Conservation (phyloP, 768 basidiomycete genomes). For the Leccinum fibrillosum region DNA sequence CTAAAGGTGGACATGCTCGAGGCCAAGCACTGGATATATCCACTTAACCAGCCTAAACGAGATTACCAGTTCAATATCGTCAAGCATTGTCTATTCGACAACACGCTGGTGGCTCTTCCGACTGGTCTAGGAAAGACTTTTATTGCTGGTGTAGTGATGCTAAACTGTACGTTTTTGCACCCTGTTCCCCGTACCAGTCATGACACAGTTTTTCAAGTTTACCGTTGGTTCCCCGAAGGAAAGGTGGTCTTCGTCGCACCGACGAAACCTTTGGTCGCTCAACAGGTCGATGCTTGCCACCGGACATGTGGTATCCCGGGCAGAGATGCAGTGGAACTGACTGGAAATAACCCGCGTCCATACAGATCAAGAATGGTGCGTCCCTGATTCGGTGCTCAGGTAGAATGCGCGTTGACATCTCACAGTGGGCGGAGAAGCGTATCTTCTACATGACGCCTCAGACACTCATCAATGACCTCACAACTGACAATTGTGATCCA, state of each 20-base stretch:
- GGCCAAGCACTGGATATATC: slow-evolving; percentile 86
- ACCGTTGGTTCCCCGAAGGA: slow-evolving; percentile 89
- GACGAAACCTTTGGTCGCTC: slow-evolving; percentile 92
- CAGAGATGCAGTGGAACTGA: slow-evolving; percentile 80
- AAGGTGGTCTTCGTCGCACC: slow-evolving; percentile 95
- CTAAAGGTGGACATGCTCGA: slow-evolving; percentile 73
- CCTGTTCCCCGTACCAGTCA: not conserved
- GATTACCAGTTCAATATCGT: slow-evolving; percentile 96
- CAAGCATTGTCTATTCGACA: slow-evolving; percentile 80
- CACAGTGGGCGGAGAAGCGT: slow-evolving; percentile 76
- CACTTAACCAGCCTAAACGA: slow-evolving; percentile 81
- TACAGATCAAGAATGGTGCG: slow-evolving; percentile 60
- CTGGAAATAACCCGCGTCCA: slow-evolving; percentile 61
- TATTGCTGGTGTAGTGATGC: slow-evolving; percentile 94
- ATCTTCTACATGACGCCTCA: slow-evolving; percentile 97
- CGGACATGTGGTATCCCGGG: slow-evolving; percentile 91
- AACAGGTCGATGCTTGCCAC: slow-evolving; percentile 93
- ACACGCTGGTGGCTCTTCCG: slow-evolving; percentile 90
- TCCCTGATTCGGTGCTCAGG: slow-evolving; percentile 1
- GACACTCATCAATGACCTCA: slow-evolving; percentile 86
- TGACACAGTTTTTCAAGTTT: slow-evolving; percentile 47
- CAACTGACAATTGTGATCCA: slow-evolving; percentile 68
- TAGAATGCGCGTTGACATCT: not conserved
- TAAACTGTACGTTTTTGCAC: slow-evolving; percentile 65
- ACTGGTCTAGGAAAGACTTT: slow-evolving; percentile 98